phyloP scores from a whole-genome alignment of 164 flowering plant species.

The Pachysandra terminalis region DNA sequence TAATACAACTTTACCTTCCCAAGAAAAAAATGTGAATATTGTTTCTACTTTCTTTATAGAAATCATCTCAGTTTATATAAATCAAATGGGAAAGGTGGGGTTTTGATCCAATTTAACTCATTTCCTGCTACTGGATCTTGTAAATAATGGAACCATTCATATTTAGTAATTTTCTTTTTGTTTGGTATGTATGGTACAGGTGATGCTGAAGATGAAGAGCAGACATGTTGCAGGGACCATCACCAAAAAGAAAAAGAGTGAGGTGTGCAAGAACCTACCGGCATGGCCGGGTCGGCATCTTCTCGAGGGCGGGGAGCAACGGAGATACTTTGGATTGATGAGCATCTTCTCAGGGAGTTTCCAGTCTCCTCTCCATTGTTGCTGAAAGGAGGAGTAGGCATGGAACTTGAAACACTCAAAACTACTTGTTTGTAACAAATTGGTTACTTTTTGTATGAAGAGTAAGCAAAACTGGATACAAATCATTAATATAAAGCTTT shows the following conservation, averaged over 20 bases:
- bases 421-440: not conserved
- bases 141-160: slow-evolving; percentile 36
- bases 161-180: not conserved
- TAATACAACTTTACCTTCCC: too few species aligned
- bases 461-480: slow-evolving; percentile 9
- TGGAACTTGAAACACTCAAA: not conserved
- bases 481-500: too few species aligned
- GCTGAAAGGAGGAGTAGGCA: slow-evolving; percentile 54
- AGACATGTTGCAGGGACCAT: slow-evolving; percentile 95
- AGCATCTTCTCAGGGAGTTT: slow-evolving; percentile 95
- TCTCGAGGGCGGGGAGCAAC: slow-evolving; percentile 73
- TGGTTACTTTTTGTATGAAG: slow-evolving; percentile 12
- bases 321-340: slow-evolving; percentile 78
- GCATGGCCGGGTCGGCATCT: slow-evolving; percentile 96
- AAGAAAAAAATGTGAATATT: too few species aligned
- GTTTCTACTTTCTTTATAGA: too few species aligned
- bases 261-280: slow-evolving; percentile 69
- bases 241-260: slow-evolving; percentile 99
- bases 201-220: slow-evolving; percentile 96
- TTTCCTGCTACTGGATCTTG: too few species aligned
- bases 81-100: slow-evolving; percentile 19
- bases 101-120: too few species aligned
- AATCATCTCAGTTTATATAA: slow-evolving; percentile 58
- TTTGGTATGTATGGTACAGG: slow-evolving; percentile 39
- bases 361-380: slow-evolving; percentile 62